Evolutionary conservation across 2,329 filamentous ascomycete species (phyloP), one percentile per base, ranked within the genome.

Genomic region (Alternaria burnsii): DNA sequence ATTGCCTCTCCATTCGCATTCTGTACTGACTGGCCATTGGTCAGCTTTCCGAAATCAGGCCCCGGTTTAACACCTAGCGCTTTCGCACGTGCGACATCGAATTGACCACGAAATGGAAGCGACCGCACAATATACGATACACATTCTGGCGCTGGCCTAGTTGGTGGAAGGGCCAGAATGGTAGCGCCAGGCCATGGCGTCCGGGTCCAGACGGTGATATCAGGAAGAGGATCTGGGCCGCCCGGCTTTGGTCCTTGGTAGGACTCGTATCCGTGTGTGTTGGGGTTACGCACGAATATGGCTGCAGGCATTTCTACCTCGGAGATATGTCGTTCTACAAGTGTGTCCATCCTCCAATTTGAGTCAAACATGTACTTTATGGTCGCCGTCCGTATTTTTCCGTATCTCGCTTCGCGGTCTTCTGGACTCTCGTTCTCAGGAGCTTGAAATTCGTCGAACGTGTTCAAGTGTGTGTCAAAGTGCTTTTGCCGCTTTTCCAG

Each of bases 61-160:
- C 87, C 88, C 53, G 82, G 84, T 20, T 80, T 79, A 0, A 98
- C 86, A 1, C 89, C 89, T 2, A 93, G 80, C 28, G 81, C 82
- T 62, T 81, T 83, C 0, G 93, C 94, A 58, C 83, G 87, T 48
- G 85, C 75, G 0, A 87, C 81, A 61, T 92, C 84, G 72, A 99
- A 97, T 71, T 90, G 94, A 53, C 95, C 95, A 55, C 95, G 87
- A 55, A 90, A 85, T 38, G 89, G 83, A 63, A 93, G 88, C 55
- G 87, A 88, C 68, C 92, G 91, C 73, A 97, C 85, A 59, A 99
- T 89, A 78, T 99, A 99, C 59, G 91, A 97, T 68, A 97, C 82
- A 6, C 92, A 89, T 47, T 89, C 88, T 28, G 82, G 82, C 1
- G 87, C 87, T 5, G 89, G 90, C 20, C 82, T 80, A 0, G 92